Conservation (phyloP, 805 yeast species). For the Torulaspora delbrueckii region DNA sequence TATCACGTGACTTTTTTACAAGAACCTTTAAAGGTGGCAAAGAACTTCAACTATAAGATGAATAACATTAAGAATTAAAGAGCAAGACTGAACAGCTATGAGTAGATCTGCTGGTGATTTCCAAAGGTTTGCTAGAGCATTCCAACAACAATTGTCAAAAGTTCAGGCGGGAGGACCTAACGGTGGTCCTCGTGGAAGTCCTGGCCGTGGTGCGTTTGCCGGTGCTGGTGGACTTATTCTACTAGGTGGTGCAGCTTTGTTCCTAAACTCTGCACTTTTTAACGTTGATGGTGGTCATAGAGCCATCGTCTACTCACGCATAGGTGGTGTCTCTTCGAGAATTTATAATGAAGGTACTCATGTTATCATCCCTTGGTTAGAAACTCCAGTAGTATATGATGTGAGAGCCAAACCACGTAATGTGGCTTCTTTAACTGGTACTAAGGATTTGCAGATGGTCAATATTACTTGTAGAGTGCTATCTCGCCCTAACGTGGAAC, state of each 20-base stretch:
- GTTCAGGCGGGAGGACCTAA: slow-evolving; percentile 40
- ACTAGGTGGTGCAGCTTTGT: slow-evolving; percentile 53
- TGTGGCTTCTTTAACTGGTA: slow-evolving; percentile 93
- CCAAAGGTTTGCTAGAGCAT: slow-evolving; percentile 47
- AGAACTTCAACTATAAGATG: background rate
- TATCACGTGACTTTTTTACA: background rate
- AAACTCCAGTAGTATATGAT: slow-evolving; percentile 86
- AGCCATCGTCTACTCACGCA: slow-evolving; percentile 87
- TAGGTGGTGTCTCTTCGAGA: slow-evolving; percentile 75
- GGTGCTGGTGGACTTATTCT: slow-evolving; percentile 59
- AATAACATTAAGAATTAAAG: background rate
- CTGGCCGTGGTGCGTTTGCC: slow-evolving; percentile 52
- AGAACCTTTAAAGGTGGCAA: slow-evolving; percentile 4
- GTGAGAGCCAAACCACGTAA: slow-evolving; percentile 97
- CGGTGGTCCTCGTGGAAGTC: slow-evolving; percentile 22
- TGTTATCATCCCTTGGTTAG: slow-evolving; percentile 88
- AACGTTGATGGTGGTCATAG: slow-evolving; percentile 99
- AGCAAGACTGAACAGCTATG: slow-evolving; percentile 14
- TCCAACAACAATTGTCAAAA: slow-evolving; percentile 44
- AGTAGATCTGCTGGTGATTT: slow-evolving; percentile 40
- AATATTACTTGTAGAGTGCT: slow-evolving; percentile 98
- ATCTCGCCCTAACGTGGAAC: slow-evolving; percentile 74
- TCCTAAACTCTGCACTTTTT: slow-evolving; percentile 55
- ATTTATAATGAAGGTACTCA: slow-evolving; percentile 95
- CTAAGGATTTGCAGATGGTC: slow-evolving; percentile 98